phyloP scores from a whole-genome alignment of 2,329 filamentous ascomycete species.

The Metarhizium sp. region DNA sequence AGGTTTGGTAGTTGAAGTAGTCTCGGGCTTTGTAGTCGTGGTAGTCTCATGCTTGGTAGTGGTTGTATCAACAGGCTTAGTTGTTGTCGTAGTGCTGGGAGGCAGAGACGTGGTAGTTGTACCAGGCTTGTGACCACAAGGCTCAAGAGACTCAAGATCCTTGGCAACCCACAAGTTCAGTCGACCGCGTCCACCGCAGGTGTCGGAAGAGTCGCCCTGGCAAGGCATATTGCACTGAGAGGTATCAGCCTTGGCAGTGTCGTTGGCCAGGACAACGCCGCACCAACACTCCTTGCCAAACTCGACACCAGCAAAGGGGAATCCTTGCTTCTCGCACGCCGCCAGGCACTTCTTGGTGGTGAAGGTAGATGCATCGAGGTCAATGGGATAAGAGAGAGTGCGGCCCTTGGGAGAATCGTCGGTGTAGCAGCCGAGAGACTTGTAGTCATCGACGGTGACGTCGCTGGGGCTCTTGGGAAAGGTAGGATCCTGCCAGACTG shows the following conservation, averaged over 20 bases:
- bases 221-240: slow-evolving; percentile 41
- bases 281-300: slow-evolving; percentile 41
- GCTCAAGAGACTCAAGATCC: slow-evolving; percentile 39
- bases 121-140: slow-evolving; percentile 31
- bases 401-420: slow-evolving; percentile 32
- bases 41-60: slow-evolving; percentile 1
- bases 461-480: slow-evolving; percentile 34
- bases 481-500: slow-evolving; percentile 39
- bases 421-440: slow-evolving; percentile 52
- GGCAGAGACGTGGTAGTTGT: slow-evolving; percentile 15
- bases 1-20: slow-evolving; percentile 3
- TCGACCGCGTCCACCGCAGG: slow-evolving; percentile 32
- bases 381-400: slow-evolving; percentile 34
- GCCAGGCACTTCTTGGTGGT: slow-evolving; percentile 33
- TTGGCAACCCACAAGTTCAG: slow-evolving; percentile 38
- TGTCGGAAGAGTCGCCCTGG: slow-evolving; percentile 32
- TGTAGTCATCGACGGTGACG: slow-evolving; percentile 42
- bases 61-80: neutral
- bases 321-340: slow-evolving; percentile 33
- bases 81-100: slow-evolving; percentile 8
- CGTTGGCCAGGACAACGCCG: slow-evolving; percentile 42
- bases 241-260: slow-evolving; percentile 24
- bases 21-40: slow-evolving; percentile 1
- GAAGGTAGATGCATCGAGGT: slow-evolving; percentile 25
- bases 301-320: slow-evolving; percentile 39